These are phyloP conservation scores for Cercospora sp. DNA, from an alignment of 2,329 filamentous ascomycete genomes.

Conservation along the genomic window DNA sequence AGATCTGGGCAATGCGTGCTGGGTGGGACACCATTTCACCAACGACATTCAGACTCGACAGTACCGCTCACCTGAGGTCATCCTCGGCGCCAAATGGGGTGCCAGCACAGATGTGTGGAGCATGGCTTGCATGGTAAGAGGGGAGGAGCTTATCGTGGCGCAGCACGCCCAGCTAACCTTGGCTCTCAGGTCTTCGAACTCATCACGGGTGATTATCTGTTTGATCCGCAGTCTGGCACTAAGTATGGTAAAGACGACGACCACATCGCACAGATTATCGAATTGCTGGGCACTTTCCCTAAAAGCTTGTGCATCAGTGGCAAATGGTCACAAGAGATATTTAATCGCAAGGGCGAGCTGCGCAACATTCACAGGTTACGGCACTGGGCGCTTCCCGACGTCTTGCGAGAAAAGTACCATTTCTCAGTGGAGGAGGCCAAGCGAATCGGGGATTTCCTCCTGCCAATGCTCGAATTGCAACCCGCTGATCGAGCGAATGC, in stretches of 20 bases:
- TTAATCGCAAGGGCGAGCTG: conserved; percentile 94
- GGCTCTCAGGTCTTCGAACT: conserved; percentile 82
- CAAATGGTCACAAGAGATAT: conserved; percentile 98
- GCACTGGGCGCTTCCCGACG: conserved; percentile 92
- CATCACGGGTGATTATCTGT: conserved; percentile 97
- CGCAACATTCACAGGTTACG: conserved; percentile 95
- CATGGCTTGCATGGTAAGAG: conserved; percentile 94
- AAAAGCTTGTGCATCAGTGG: conserved; percentile 88
- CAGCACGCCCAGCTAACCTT: conserved; percentile 15
- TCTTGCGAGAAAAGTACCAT: conserved; percentile 94
- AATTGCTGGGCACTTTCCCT: conserved; percentile 89
- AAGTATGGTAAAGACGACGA: conserved; percentile 99
- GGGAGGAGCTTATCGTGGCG: background rate
- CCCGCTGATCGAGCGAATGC: conserved; percentile 91
- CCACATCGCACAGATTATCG: conserved; percentile 98
- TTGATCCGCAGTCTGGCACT: conserved; percentile 95
- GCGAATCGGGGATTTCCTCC: conserved; percentile 76
- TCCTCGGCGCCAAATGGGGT: conserved; percentile 95
- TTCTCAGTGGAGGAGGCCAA: conserved; percentile 81
- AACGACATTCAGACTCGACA: conserved; percentile 98
- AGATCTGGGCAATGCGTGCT: conserved; percentile 96
- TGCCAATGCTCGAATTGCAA: conserved; percentile 85
- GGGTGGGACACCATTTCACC: conserved; percentile 98
- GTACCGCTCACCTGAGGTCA: conserved; percentile 95
- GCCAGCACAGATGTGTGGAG: conserved; percentile 99